These are phyloP conservation scores for Chrysoporthe austroafricana DNA, from an alignment of 2,329 filamentous ascomycete species.

Conservation along the genomic window DNA sequence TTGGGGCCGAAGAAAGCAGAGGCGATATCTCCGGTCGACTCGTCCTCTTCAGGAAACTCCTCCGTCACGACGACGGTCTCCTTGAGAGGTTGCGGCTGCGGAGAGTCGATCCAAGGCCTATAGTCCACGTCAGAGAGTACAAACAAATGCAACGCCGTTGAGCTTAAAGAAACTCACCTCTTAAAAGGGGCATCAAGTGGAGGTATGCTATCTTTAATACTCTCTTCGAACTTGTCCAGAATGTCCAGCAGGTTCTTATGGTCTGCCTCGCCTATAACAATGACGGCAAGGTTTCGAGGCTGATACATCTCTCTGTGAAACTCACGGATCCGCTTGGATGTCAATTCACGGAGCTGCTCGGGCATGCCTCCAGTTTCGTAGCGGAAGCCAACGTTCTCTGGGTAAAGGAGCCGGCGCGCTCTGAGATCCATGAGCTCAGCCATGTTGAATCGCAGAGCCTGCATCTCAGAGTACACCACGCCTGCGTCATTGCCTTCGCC, in stretches of 20 bases:
- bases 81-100: slow-evolving; percentile 72
- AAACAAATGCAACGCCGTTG: background rate
- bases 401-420: slow-evolving; percentile 81
- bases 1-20: slow-evolving; percentile 87
- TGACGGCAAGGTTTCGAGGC: slow-evolving; percentile 88
- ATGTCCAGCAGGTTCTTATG: slow-evolving; percentile 79
- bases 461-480: slow-evolving; percentile 99
- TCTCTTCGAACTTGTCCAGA: slow-evolving; percentile 85
- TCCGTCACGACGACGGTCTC: slow-evolving; percentile 77
- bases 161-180: slow-evolving; percentile 44
- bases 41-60: slow-evolving; percentile 95
- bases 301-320: slow-evolving; percentile 99
- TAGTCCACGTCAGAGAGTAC: background rate
- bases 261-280: slow-evolving; percentile 91
- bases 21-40: slow-evolving; percentile 86
- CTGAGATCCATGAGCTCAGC: slow-evolving; percentile 85
- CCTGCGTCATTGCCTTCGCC: slow-evolving; percentile 93
- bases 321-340: slow-evolving; percentile 85
- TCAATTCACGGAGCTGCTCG: slow-evolving; percentile 83
- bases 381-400: slow-evolving; percentile 86
- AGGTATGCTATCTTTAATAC: slow-evolving; percentile 82
- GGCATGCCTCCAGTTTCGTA: slow-evolving; percentile 99
- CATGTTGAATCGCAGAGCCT: slow-evolving; percentile 85
- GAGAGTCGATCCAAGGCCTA: slow-evolving; percentile 86
- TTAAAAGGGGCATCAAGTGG: slow-evolving; percentile 75